Evolutionary conservation across 75 land plant species (phyloP).

Genomic region (Cupressus sempervirens): DNA sequence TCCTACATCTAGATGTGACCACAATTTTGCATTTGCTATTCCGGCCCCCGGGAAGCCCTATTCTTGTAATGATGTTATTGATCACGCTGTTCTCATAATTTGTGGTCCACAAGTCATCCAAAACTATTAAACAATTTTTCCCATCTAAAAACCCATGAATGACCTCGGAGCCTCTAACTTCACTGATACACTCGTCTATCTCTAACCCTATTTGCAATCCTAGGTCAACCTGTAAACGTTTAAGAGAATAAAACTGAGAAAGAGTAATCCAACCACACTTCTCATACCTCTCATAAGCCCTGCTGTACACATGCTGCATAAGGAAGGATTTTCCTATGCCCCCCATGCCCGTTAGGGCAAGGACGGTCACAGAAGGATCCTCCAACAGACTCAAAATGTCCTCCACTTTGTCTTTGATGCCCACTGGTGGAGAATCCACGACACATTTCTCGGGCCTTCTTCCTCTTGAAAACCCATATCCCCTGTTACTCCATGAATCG

Average conservation of each 20-base stretch:
- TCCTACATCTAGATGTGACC: slow-evolving; percentile 24
- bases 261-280: background rate
- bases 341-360: background rate
- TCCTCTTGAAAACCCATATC: background rate
- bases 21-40: slow-evolving; percentile 16
- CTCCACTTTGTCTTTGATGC: background rate
- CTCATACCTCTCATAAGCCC: background rate
- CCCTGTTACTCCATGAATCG: background rate
- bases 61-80: background rate
- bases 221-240: background rate
- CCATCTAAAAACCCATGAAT: slow-evolving; percentile 8
- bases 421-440: background rate
- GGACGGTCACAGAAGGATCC: background rate
- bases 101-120: slow-evolving; percentile 36
- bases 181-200: background rate
- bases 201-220: background rate
- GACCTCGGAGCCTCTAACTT: background rate
- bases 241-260: background rate
- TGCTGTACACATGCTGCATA: background rate
- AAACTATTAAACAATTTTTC: slow-evolving; percentile 24
- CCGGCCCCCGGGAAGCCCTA: background rate
- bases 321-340: background rate
- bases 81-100: background rate
- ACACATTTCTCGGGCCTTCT: background rate
- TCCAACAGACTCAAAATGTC: background rate